Base-by-base conservation (phyloP, 208 protist genomes). In the Wallacemonas sp. region DNA sequence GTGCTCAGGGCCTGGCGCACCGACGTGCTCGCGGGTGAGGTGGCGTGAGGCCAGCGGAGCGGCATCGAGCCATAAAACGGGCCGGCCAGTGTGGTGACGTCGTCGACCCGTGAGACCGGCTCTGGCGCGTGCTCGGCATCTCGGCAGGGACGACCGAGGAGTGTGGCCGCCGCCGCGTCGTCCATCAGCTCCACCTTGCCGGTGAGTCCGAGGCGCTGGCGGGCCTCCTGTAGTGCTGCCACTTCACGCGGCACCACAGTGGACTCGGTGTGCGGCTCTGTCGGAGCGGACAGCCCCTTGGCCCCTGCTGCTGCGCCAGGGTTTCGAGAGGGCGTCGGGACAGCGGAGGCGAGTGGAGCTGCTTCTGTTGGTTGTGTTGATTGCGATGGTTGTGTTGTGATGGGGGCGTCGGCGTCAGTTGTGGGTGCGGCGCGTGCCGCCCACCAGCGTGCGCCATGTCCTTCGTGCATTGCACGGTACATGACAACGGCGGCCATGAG, bases 401-500 rank as follows among this genome's bases (percentile, higher is more conserved):
- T 49, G 44, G 5, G 18, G 44, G 0, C 20, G 44, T 22, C 16
- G 12, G 11, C 12, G 44, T 49, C n/a, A n/a, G 44, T 49, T 49
- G 12, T 23, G 32, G n/a, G 10, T 8, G 36, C 14, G 7, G 20
- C 11, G 25, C 22, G 20, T 31, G 11, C 8, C 20, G 7, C 12
- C 45, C 45, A 50, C 62, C 62, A 67, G 18, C 66, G 49, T 25
- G 18, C 50, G 4, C 45, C 49, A 49, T 55, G 74, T 14, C 76
- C 76, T n/a, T 76, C 76, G 52, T 64, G 73, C 41, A 57, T 66
- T 42, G 63, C 67, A 31, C 66, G 57, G 22, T 29, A 49, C 1
- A 84, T 41, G 12, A 84, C 61, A 18, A 86, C 18, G 16, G 79
- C 76, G 22, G 61, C 66, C 38, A 86, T 70, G 5, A 89, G 72